These are phyloP conservation scores for Epichloe amarillans DNA, from an alignment of 2,329 filamentous ascomycete species.

Conservation along the genomic window DNA sequence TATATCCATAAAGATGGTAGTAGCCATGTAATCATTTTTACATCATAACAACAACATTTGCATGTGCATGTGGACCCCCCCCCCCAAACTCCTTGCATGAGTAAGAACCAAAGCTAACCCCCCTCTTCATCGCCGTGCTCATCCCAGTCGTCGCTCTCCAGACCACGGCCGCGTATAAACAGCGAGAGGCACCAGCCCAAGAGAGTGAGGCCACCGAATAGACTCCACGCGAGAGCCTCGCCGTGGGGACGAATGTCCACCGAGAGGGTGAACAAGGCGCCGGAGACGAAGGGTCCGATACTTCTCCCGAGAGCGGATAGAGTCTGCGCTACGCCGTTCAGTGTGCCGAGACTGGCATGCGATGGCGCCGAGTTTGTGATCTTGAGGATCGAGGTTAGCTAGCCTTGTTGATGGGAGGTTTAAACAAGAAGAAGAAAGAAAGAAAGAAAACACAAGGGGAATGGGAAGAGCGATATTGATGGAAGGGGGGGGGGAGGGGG, in stretches of 20 bases:
- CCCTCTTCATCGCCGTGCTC: constrained; percentile 7
- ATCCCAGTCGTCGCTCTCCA: constrained; percentile 46
- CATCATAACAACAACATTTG: no score
- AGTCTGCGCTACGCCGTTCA: constrained; percentile 90
- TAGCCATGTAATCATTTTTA: no score
- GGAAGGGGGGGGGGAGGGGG: neutral
- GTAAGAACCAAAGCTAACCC: neutral
- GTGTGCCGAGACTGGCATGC: constrained; percentile 69
- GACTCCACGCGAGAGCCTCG: constrained; percentile 70
- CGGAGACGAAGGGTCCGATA: constrained; percentile 77
- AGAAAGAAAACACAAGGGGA: no score
- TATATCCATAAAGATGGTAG: no score
- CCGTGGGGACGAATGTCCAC: constrained; percentile 64
- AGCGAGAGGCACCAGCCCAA: constrained; percentile 70
- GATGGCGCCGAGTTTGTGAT: constrained; percentile 90
- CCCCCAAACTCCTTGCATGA: no score
- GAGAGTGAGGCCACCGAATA: constrained; percentile 75
- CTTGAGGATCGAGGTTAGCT: constrained; percentile 26
- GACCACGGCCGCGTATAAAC: constrained; percentile 52
- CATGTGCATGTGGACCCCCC: no score
- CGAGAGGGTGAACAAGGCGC: constrained; percentile 71
- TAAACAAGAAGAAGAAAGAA: no score
- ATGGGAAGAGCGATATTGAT: neutral
- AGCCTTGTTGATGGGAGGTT: neutral
- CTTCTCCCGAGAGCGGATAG: constrained; percentile 83